Conservation (phyloP, 768 basidiomycete species). For the Obba rivulosa region DNA sequence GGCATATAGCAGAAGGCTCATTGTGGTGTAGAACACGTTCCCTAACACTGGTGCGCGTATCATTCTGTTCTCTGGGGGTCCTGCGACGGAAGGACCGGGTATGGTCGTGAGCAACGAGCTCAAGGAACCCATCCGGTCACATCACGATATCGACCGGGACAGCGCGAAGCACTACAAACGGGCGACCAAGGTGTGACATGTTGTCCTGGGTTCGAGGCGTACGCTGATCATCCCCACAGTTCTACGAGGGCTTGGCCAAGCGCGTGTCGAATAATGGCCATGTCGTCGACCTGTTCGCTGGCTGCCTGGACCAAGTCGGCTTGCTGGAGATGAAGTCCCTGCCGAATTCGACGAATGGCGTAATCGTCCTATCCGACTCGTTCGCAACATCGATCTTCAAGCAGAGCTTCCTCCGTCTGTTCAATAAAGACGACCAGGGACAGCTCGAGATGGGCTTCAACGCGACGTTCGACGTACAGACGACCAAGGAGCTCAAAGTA, state of each 20-base stretch:
- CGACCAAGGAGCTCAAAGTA: conserved; percentile 97
- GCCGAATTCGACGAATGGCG: conserved; percentile 93
- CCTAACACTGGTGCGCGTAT: conserved; percentile 95
- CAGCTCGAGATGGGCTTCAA: conserved; percentile 97
- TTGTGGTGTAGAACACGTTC: conserved; percentile 59
- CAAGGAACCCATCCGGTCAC: conserved; percentile 95
- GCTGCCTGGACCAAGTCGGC: conserved; percentile 97
- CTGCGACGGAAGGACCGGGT: conserved; percentile 94
- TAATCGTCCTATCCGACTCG: conserved; percentile 93
- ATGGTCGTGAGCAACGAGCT: conserved; percentile 95
- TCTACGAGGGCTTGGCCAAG: conserved; percentile 92
- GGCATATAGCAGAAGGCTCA: background rate
- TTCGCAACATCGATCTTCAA: conserved; percentile 99
- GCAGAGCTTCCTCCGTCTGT: conserved; percentile 90
- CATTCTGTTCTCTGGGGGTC: conserved; percentile 94
- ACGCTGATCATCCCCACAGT: conserved; percentile 43
- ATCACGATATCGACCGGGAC: conserved; percentile 98
- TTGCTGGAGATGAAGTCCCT: conserved; percentile 96
- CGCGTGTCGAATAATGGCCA: conserved; percentile 94
- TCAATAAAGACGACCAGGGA: conserved; percentile 90
- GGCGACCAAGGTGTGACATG: conserved; percentile 73
- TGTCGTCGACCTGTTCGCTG: conserved; percentile 91
- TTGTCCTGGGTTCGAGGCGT: conserved; percentile 1
- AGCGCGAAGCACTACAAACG: conserved; percentile 96
- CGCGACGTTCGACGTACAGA: conserved; percentile 98